These are phyloP conservation scores for Fusarium nurragi DNA, from an alignment of 2,329 filamentous ascomycete species.

Conservation along the genomic window DNA sequence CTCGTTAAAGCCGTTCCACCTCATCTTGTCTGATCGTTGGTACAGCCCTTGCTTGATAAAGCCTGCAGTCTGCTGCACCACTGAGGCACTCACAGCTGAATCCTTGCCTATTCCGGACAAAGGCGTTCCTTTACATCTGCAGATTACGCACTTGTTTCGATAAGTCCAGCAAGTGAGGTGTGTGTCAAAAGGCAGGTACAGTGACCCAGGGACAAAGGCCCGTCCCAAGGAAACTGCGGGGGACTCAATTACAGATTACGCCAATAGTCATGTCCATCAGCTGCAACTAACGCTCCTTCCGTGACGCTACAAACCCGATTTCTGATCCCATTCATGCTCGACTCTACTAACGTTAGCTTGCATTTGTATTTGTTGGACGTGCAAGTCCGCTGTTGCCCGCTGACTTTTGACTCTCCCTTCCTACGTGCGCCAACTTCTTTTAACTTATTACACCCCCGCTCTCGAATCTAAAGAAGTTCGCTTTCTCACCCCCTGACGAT, in stretches of 20 bases:
- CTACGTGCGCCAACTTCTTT: slow-evolving; percentile 1
- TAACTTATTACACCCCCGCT: slow-evolving; percentile 39
- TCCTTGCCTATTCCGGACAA: slow-evolving; percentile 40
- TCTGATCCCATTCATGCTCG: slow-evolving; percentile 17
- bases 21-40: slow-evolving; percentile 37
- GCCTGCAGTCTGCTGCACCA: slow-evolving; percentile 31
- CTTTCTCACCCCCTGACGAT: slow-evolving; percentile 38
- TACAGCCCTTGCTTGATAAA: slow-evolving; percentile 14
- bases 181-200: slow-evolving; percentile 37
- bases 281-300: slow-evolving; percentile 7
- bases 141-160: slow-evolving; percentile 13
- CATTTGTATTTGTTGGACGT: slow-evolving; percentile 28
- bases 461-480: slow-evolving; percentile 22
- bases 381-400: slow-evolving; percentile 17
- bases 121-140: slow-evolving; percentile 14
- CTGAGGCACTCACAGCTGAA: slow-evolving; percentile 26
- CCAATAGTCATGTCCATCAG: slow-evolving; percentile 8
- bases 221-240: slow-evolving; percentile 29
- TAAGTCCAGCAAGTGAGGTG: slow-evolving; percentile 13
- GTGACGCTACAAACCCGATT: slow-evolving; percentile 20
- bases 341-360: slow-evolving; percentile 17
- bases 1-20: slow-evolving; percentile 26
- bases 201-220: slow-evolving; percentile 35
- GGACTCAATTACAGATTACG: slow-evolving; percentile 14
- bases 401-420: background rate